Evolutionary conservation across 805 yeast species (phyloP).

Genomic region (Kockiozyma suomiensis): DNA sequence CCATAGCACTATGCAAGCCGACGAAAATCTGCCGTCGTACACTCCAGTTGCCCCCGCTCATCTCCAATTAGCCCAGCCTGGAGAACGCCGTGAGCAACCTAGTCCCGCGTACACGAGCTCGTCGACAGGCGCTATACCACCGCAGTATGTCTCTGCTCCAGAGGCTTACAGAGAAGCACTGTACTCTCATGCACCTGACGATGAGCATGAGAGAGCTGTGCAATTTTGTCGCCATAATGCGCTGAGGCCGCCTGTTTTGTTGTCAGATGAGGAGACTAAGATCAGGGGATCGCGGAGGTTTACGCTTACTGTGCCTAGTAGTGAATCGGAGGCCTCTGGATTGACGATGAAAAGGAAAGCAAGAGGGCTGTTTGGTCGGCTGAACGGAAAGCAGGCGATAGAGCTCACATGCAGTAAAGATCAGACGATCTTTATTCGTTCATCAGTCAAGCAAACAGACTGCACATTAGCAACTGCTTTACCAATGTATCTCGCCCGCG

Average conservation of each 20-base stretch:
- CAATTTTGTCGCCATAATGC: background rate
- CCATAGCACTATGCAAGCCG: background rate
- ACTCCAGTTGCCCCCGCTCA: background rate
- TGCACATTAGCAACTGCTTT: slow-evolving; percentile 16
- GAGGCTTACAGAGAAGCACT: background rate
- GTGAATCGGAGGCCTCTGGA: too few species aligned
- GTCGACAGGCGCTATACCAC: background rate
- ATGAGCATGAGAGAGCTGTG: slow-evolving; percentile 1
- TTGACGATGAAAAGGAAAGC: background rate
- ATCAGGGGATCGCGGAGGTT: background rate
- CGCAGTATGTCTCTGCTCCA: background rate
- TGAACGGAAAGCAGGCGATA: background rate
- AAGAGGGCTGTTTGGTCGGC: background rate
- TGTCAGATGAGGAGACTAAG: background rate
- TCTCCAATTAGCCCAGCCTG: background rate
- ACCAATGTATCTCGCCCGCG: slow-evolving; percentile 14
- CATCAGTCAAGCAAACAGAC: slow-evolving; percentile 12
- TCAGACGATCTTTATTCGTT: slow-evolving; percentile 7
- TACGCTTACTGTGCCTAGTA: background rate
- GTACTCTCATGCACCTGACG: slow-evolving; percentile 8
- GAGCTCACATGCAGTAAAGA: background rate
- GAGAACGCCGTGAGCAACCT: background rate
- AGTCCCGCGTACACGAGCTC: background rate
- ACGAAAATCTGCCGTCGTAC: background rate
- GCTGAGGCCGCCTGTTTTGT: background rate